These are phyloP conservation scores for Phytopythium oedochilum DNA, from an alignment of 352 stramenopile species.

Conservation along the genomic window DNA sequence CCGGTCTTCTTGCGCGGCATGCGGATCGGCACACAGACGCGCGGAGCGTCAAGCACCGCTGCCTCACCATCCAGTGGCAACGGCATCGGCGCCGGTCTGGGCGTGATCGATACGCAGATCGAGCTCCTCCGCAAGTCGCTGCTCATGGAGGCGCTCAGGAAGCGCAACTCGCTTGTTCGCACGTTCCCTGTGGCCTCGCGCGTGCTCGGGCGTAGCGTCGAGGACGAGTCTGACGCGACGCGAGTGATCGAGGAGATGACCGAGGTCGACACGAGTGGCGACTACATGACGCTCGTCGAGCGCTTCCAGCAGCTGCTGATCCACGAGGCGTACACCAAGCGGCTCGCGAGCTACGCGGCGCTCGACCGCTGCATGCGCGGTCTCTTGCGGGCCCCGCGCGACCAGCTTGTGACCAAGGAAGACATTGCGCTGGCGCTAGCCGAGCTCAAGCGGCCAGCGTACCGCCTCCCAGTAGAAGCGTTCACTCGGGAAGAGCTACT, in stretches of 20 bases:
- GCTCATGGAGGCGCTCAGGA: conserved; percentile 58
- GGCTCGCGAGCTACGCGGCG: conserved; percentile 53
- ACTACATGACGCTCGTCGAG: conserved; percentile 65
- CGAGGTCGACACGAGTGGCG: conserved; percentile 60
- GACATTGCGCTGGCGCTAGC: conserved; percentile 53
- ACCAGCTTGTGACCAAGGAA: conserved; percentile 65
- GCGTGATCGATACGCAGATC: conserved; percentile 61
- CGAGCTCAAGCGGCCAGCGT: conserved; percentile 18
- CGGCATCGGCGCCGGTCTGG: conserved; percentile 39
- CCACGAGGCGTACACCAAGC: conserved; percentile 61
- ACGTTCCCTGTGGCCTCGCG: conserved; percentile 50
- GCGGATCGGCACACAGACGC: conserved; percentile 50
- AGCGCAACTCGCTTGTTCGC: conserved; percentile 67
- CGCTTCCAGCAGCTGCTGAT: conserved; percentile 62
- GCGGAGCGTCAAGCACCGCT: neutral
- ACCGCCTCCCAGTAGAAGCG: conserved; percentile 48
- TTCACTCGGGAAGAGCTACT: conserved; percentile 65
- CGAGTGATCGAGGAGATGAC: conserved; percentile 23
- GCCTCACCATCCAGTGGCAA: neutral
- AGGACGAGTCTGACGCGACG: conserved; percentile 17
- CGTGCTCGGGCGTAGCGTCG: conserved; percentile 15
- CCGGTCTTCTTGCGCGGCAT: conserved; percentile 51
- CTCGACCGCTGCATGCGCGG: conserved; percentile 62
- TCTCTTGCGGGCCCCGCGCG: conserved; percentile 29
- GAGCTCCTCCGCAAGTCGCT: conserved; percentile 58